Conservation (phyloP, 2,329 filamentous ascomycete genomes). For the Botrytis deweyae region DNA sequence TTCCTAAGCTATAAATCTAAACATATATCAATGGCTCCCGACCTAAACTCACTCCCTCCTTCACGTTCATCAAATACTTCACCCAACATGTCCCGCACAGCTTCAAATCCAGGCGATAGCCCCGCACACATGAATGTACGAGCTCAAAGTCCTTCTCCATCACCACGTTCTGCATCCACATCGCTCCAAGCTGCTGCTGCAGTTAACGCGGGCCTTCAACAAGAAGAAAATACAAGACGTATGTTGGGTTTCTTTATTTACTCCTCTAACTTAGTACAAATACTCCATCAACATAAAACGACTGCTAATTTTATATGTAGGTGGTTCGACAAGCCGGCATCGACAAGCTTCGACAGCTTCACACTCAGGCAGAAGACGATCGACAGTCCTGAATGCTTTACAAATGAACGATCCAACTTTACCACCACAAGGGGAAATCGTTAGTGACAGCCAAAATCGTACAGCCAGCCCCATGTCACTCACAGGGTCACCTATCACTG, state of each 20-base stretch:
- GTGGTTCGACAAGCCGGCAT: conserved; percentile 49
- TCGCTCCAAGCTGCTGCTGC: conserved; percentile 75
- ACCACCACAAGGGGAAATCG: conserved; percentile 68
- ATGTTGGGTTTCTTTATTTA: conserved; percentile 31
- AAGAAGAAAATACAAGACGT: conserved; percentile 58
- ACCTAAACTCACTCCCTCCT: conserved; percentile 59
- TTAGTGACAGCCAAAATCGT: conserved; percentile 47
- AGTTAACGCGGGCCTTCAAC: conserved; percentile 73
- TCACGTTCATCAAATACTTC: conserved; percentile 43
- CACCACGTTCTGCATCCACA: conserved; percentile 63
- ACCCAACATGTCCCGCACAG: conserved; percentile 42
- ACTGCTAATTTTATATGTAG: conserved; percentile 26
- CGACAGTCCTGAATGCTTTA: conserved; percentile 69
- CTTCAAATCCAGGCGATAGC: conserved; percentile 39
- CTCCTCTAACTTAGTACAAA: too few relatives aligned
- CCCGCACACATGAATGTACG: conserved; percentile 33
- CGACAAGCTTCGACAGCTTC: conserved; percentile 44
- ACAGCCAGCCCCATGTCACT: conserved; percentile 49
- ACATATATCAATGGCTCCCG: conserved; percentile 43
- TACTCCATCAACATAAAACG: background rate
- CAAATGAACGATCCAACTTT: conserved; percentile 69
- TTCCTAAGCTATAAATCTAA: background rate
- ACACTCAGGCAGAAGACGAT: conserved; percentile 59
- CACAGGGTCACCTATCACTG: conserved; percentile 47
- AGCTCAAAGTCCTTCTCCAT: conserved; percentile 56